Conservation (phyloP, 169 alveolate species). For the Eimeria acervulina region DNA sequence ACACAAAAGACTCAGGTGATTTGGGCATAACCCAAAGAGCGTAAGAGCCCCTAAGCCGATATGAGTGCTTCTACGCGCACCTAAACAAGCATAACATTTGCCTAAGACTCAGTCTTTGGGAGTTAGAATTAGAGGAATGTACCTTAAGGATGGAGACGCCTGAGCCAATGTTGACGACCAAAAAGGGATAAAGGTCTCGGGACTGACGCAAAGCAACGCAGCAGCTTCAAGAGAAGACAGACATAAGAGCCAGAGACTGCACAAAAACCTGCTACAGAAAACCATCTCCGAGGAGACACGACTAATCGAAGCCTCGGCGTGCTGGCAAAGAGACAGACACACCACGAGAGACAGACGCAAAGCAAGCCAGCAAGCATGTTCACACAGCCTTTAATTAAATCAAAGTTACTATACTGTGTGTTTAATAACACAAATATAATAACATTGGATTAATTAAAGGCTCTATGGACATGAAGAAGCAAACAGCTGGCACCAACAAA, state of each 20-base stretch:
- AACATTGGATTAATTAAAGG: no score
- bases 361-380: no score
- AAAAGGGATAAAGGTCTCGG: conserved; percentile 89
- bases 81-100: background rate
- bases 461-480: no score
- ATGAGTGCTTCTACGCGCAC: background rate
- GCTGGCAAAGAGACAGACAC: background rate
- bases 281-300: background rate
- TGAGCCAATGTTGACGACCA: conserved; percentile 94
- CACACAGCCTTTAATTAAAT: no score
- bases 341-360: background rate
- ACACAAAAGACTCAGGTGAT: background rate
- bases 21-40: background rate
- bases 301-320: background rate
- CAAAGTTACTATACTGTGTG: no score
- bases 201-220: conserved; percentile 61
- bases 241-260: background rate
- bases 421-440: no score
- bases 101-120: background rate
- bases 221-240: background rate
- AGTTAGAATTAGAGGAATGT: background rate
- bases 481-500: background rate
- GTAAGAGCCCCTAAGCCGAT: background rate
- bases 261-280: background rate
- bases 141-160: conserved; percentile 95